Percentiles rank a stretch among this genome's conserved stretches.
phyloP scores from a whole-genome alignment of 2,329 filamentous ascomycete genomes.

The Hypoxylon rubiginosum region DNA sequence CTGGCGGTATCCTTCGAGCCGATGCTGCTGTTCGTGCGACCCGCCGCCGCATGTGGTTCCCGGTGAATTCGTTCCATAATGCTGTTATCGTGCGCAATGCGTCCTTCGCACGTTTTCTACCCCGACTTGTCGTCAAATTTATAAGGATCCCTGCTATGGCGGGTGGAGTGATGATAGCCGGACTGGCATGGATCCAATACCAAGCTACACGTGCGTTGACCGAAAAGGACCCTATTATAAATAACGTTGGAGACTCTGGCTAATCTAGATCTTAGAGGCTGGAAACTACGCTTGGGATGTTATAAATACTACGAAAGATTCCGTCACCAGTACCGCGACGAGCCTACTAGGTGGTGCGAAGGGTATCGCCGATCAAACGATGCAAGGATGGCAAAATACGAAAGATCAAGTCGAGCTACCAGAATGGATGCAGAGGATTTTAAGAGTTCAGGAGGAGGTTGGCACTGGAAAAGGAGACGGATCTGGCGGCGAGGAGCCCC shows the following conservation, averaged over 20 bases:
- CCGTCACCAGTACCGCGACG: constrained; percentile 76
- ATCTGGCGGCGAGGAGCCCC: constrained; percentile 64
- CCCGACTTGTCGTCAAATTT: constrained; percentile 92
- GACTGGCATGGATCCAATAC: constrained; percentile 93
- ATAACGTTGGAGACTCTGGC: background rate
- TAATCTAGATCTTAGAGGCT: constrained; percentile 56
- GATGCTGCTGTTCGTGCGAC: constrained; percentile 73
- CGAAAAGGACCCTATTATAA: background rate
- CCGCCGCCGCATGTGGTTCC: constrained; percentile 78
- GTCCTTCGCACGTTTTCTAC: constrained; percentile 77
- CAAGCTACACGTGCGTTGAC: constrained; percentile 84
- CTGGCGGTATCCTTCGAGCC: constrained; percentile 76
- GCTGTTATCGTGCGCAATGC: constrained; percentile 73
- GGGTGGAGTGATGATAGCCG: constrained; percentile 87
- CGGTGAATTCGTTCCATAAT: constrained; percentile 88
- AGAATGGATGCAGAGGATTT: constrained; percentile 84
- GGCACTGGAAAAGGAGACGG: constrained; percentile 64
- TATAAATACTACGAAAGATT: constrained; percentile 79
- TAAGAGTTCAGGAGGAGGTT: constrained; percentile 72
- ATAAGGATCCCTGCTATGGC: constrained; percentile 90
- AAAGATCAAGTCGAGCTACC: constrained; percentile 79
- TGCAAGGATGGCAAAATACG: constrained; percentile 84
- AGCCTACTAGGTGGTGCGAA: constrained; percentile 78
- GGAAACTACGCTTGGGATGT: constrained; percentile 73
- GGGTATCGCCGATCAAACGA: constrained; percentile 83